phyloP scores from a whole-genome alignment of 2,329 filamentous ascomycete species.

The Monilinia polystroma region DNA sequence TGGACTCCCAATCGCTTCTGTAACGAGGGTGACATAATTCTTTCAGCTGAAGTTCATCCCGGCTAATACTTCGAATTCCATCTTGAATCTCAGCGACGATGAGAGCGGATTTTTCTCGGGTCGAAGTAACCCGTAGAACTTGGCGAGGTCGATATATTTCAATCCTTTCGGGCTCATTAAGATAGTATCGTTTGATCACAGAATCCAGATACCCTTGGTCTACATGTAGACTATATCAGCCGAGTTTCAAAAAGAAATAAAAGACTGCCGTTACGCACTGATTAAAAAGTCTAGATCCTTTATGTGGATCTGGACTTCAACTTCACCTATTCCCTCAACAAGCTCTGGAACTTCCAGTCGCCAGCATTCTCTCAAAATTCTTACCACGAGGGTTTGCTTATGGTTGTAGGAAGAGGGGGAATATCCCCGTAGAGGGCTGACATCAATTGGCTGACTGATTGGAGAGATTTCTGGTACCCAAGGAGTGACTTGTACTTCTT shows the following conservation, averaged over 20 bases:
- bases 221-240: conserved; percentile 26
- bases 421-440: conserved; percentile 35
- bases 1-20: conserved; percentile 21
- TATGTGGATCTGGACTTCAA: conserved; percentile 35
- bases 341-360: conserved; percentile 36
- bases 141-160: conserved; percentile 34
- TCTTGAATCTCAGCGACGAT: conserved; percentile 33
- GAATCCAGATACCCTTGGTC: conserved; percentile 29
- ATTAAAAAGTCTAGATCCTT: conserved; percentile 36
- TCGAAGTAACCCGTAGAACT: conserved; percentile 37
- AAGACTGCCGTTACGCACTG: conserved; percentile 29
- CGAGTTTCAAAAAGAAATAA: neutral
- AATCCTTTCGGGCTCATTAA: conserved; percentile 32
- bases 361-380: conserved; percentile 39
- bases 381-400: conserved; percentile 36
- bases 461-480: conserved; percentile 37
- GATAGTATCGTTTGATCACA: conserved; percentile 32
- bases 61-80: conserved; percentile 29
- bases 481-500: conserved; percentile 27
- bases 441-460: conserved; percentile 31
- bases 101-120: conserved; percentile 29
- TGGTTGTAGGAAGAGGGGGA: conserved; percentile 33
- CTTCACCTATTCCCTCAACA: conserved; percentile 36
- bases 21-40: conserved; percentile 26
- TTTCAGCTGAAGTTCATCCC: conserved; percentile 26